These are phyloP conservation scores for Didymella sp. DNA, from an alignment of 2,329 filamentous ascomycete species.

Conservation along the genomic window DNA sequence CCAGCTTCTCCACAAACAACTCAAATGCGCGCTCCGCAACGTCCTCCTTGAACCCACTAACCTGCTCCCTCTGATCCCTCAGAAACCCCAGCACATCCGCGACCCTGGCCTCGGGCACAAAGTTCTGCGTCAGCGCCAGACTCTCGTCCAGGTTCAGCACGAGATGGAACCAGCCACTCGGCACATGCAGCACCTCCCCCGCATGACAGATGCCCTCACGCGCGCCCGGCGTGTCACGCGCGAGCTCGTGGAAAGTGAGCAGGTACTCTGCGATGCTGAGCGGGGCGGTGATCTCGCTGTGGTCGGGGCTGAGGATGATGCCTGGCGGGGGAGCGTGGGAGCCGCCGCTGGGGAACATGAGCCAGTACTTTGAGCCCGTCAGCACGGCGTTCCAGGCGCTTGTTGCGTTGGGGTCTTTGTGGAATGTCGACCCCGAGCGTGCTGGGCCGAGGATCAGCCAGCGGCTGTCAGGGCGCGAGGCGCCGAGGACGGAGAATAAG, in stretches of 20 bases:
- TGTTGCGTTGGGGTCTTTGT: conserved; percentile 78
- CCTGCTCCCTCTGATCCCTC: conserved; percentile 80
- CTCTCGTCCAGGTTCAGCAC: conserved; percentile 87
- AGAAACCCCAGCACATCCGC: conserved; percentile 80
- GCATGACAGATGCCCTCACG: conserved; percentile 82
- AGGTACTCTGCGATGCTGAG: conserved; percentile 98
- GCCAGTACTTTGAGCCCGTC: conserved; percentile 93
- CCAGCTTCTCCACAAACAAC: conserved; percentile 75
- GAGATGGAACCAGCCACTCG: conserved; percentile 95
- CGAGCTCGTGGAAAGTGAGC: conserved; percentile 84
- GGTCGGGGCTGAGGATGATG: conserved; percentile 86
- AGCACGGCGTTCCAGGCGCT: conserved; percentile 95
- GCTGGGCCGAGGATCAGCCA: conserved; percentile 93
- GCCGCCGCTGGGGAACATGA: conserved; percentile 85
- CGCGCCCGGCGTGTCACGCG: conserved; percentile 76
- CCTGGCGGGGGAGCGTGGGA: conserved; percentile 75
- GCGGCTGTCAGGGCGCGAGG: conserved; percentile 81
- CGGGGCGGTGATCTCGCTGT: conserved; percentile 91
- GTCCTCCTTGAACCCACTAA: conserved; percentile 81
- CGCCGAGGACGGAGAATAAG: conserved; percentile 78
- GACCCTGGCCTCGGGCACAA: conserved; percentile 79
- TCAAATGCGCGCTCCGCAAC: conserved; percentile 73
- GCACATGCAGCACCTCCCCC: conserved; percentile 90
- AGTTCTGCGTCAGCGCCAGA: conserved; percentile 94
- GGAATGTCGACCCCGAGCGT: conserved; percentile 90